Conservation (phyloP, 345 rosid genomes). For the Theobroma cacao region DNA sequence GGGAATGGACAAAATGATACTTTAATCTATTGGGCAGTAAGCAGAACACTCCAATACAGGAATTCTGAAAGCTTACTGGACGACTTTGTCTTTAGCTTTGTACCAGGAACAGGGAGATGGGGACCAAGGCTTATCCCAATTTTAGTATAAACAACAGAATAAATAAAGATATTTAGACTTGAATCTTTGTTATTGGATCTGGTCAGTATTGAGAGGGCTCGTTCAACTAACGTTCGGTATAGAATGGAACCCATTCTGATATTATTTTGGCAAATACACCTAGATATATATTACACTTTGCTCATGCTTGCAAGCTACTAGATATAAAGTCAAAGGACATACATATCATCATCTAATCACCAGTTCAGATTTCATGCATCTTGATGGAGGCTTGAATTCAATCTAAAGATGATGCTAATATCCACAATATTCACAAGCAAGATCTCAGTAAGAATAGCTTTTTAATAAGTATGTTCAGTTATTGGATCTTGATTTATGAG, state of each 20-base stretch:
- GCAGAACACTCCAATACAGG: neutral
- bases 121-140: neutral
- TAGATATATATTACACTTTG: neutral
- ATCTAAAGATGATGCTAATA: neutral
- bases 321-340: neutral
- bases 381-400: neutral
- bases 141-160: neutral
- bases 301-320: neutral
- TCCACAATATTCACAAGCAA: neutral
- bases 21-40: neutral
- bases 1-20: constrained; percentile 17
- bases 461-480: neutral
- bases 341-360: neutral
- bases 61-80: neutral
- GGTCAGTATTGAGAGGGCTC: neutral
- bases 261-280: neutral
- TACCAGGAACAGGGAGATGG: neutral
- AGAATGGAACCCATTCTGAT: neutral
- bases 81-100: constrained; percentile 9
- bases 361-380: neutral
- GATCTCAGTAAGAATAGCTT: neutral
- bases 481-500: too few species aligned
- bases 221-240: neutral
- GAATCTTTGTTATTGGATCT: neutral
- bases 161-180: neutral